Evolutionary conservation across 257 asterid species (phyloP).

Genomic region (Hygrophila difformis): DNA sequence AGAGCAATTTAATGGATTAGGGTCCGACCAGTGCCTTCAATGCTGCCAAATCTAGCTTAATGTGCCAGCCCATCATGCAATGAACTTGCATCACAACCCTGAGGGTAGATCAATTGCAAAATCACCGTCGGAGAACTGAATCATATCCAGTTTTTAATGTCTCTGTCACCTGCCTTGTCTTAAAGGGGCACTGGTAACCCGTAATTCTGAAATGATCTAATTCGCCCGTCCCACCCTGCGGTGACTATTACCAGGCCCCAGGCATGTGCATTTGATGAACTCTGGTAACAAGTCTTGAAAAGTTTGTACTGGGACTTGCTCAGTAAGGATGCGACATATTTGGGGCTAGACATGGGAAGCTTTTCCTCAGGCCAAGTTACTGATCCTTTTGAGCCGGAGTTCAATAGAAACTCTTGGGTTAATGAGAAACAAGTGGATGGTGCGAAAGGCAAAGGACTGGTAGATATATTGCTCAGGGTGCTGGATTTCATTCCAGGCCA

Average conservation of each 20-base stretch:
- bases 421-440: constrained; percentile 46
- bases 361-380: constrained; percentile 99
- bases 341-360: constrained; percentile 48
- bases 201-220: constrained; percentile 75
- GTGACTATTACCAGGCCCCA: constrained; percentile 89
- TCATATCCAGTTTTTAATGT: constrained; percentile 14
- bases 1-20: constrained; percentile 21
- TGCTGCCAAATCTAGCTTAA: constrained; percentile 22
- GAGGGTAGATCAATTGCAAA: constrained; percentile 14
- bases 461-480: background rate
- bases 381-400: constrained; percentile 54
- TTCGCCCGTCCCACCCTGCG: constrained; percentile 87
- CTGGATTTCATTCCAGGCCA: constrained; percentile 64
- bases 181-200: constrained; percentile 72
- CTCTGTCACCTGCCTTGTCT: constrained; percentile 7
- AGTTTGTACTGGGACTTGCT: constrained; percentile 55
- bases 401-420: constrained; percentile 48
- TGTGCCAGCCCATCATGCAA: constrained; percentile 34
- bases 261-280: constrained; percentile 50
- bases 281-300: constrained; percentile 58
- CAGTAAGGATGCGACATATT: constrained; percentile 22
- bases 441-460: constrained; percentile 37
- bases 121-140: constrained; percentile 14
- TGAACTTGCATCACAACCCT: constrained; percentile 13
- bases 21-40: constrained; percentile 19